phyloP scores from a whole-genome alignment of 371 early-diverging fungal genomes.

The Lichtheimia ramosa region DNA sequence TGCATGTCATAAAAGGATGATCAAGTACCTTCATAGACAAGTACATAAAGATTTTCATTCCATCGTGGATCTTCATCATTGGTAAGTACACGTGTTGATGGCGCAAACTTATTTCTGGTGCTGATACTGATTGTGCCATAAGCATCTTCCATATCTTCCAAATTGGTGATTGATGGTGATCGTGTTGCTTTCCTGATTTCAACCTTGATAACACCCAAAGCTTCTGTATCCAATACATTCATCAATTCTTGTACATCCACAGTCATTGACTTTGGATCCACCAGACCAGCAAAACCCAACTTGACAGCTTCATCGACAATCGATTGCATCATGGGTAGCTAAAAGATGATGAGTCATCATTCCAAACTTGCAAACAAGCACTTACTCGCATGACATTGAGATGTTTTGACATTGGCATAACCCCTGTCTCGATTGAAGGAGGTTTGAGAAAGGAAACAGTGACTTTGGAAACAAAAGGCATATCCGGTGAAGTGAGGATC shows the following conservation, averaged over 20 bases:
- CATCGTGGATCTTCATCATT: conserved; percentile 33
- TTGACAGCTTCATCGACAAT: conserved; percentile 34
- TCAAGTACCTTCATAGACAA: conserved; percentile 22
- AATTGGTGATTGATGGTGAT: not conserved
- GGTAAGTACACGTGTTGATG: conserved; percentile 32
- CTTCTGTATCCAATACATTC: conserved; percentile 20
- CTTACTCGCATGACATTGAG: conserved; percentile 36
- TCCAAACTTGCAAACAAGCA: not conserved
- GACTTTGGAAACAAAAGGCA: conserved; percentile 35
- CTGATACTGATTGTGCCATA: conserved; percentile 28
- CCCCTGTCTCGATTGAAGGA: conserved; percentile 32
- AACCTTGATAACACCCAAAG: conserved; percentile 35
- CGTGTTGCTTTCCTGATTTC: conserved; percentile 22
- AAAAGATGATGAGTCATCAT: not conserved
- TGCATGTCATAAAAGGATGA: not conserved
- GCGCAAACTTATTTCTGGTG: conserved; percentile 9
- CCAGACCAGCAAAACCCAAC: conserved; percentile 24
- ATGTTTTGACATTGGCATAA: conserved; percentile 34
- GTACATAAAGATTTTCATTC: conserved; percentile 29
- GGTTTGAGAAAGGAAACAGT: conserved; percentile 30
- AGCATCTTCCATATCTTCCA: conserved; percentile 27
- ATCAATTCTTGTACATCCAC: conserved; percentile 26
- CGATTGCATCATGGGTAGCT: conserved; percentile 31
- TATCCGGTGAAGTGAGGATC: conserved; percentile 27
- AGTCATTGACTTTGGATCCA: conserved; percentile 36